Conservation (phyloP, 2,329 filamentous ascomycete species). For the Geosmithia flava region DNA sequence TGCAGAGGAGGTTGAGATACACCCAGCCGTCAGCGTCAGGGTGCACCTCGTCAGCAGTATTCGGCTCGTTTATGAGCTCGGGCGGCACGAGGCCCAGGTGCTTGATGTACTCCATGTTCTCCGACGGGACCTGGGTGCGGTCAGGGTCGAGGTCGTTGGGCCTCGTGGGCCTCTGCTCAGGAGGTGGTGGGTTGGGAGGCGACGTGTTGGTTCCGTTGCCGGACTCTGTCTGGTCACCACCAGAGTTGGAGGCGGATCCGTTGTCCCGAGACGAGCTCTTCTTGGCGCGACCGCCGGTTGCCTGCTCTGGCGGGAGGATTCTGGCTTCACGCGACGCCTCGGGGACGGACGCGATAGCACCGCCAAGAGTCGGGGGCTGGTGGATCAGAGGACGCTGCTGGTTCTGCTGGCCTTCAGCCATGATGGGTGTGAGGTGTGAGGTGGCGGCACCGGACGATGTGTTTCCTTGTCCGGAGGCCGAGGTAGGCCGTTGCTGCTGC, state of each 20-base stretch:
- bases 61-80: slow-evolving; percentile 25
- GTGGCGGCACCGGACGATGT: not conserved
- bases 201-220: slow-evolving; percentile 26
- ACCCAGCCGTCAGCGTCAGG: slow-evolving; percentile 66
- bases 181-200: slow-evolving; percentile 24
- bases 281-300: slow-evolving; percentile 14
- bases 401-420: slow-evolving; percentile 14
- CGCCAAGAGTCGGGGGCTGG: slow-evolving; percentile 15
- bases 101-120: slow-evolving; percentile 71
- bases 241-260: slow-evolving; percentile 30
- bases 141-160: slow-evolving; percentile 68
- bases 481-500: not conserved
- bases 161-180: slow-evolving; percentile 65
- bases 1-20: slow-evolving; percentile 68
- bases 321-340: slow-evolving; percentile 34
- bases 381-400: slow-evolving; percentile 14
- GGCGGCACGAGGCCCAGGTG: slow-evolving; percentile 58
- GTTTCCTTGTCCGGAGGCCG: not conserved
- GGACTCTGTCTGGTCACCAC: slow-evolving; percentile 32
- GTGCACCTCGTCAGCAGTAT: slow-evolving; percentile 30
- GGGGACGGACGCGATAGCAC: not conserved
- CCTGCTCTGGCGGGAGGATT: slow-evolving; percentile 24
- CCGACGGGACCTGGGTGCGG: slow-evolving; percentile 59
- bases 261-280: slow-evolving; percentile 29
- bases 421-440: slow-evolving; percentile 7